Percentiles rank a stretch among this genome's conserved stretches.
Evolutionary conservation across 176 grass and related monocot species (phyloP).

Genomic region (Rhynchospora pubera): DNA sequence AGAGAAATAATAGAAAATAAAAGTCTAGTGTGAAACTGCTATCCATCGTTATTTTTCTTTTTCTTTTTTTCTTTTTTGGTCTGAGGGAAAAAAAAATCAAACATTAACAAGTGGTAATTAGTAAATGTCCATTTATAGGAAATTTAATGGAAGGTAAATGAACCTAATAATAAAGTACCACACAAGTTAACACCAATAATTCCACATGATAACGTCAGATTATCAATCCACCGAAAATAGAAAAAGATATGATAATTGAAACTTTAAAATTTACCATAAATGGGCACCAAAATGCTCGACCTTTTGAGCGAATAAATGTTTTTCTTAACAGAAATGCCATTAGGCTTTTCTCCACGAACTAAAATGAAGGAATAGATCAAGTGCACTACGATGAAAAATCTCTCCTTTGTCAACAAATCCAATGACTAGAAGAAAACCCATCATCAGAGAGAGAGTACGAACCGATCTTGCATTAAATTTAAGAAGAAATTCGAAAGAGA

Average conservation of each 20-base stretch:
- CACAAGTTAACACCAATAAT: not conserved
- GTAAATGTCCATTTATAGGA: not conserved
- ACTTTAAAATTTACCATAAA: conserved; percentile 16
- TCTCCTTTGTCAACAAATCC: not conserved
- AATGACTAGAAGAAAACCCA: not conserved
- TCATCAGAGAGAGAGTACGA: not conserved
- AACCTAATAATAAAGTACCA: conserved; percentile 12
- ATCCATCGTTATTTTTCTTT: not conserved
- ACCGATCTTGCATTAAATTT: conserved; percentile 4
- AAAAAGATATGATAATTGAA: not conserved
- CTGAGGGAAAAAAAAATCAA: not conserved
- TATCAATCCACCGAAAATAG: conserved; percentile 5
- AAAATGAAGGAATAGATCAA: not conserved
- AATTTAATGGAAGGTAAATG: not conserved
- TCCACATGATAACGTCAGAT: not conserved
- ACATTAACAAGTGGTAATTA: not conserved
- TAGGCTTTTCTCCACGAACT: conserved; percentile 4
- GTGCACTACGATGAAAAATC: not conserved
- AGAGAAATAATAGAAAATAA: not conserved
- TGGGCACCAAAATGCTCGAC: not conserved
- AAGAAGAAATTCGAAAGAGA: not conserved
- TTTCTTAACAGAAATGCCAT: not conserved
- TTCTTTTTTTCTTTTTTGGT: not conserved
- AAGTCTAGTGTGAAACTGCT: not conserved
- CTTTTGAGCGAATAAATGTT: not conserved